Evolutionary conservation across 2,329 filamentous ascomycete species (phyloP).

Genomic region (Dactylonectria macrodidyma): DNA sequence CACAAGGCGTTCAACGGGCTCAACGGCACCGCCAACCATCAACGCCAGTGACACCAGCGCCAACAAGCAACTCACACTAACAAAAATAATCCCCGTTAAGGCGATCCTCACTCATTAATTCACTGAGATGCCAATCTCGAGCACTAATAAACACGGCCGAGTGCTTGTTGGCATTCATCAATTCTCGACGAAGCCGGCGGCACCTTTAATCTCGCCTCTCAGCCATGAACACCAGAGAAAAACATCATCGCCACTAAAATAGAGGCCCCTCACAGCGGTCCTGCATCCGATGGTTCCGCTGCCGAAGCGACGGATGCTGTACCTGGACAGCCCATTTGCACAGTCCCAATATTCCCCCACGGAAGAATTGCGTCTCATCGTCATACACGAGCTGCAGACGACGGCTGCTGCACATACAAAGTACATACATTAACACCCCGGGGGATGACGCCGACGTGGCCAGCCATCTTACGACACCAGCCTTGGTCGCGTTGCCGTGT

Average conservation of each 20-base stretch:
- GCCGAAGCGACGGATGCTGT: slow-evolving; percentile 13
- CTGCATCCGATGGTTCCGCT: slow-evolving; percentile 5
- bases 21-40: neutral
- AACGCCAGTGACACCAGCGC: neutral
- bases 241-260: slow-evolving; percentile 7
- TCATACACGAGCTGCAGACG: neutral
- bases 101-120: slow-evolving; percentile 1
- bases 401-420: neutral
- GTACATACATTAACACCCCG: neutral
- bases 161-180: slow-evolving; percentile 8
- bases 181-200: slow-evolving; percentile 9
- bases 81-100: slow-evolving; percentile 15
- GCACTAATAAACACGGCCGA: neutral
- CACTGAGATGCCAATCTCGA: slow-evolving; percentile 5
- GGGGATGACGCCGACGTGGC: slow-evolving; percentile 22
- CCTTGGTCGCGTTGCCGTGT: slow-evolving; percentile 15
- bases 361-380: neutral
- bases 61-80: neutral
- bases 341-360: neutral
- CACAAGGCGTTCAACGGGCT: neutral
- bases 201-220: slow-evolving; percentile 32
- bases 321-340: slow-evolving; percentile 7
- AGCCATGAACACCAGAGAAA: slow-evolving; percentile 7
- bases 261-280: slow-evolving; percentile 4
- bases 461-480: slow-evolving; percentile 21